phyloP scores from a whole-genome alignment of 306 rosid species.

The Lathyrus sativus region DNA sequence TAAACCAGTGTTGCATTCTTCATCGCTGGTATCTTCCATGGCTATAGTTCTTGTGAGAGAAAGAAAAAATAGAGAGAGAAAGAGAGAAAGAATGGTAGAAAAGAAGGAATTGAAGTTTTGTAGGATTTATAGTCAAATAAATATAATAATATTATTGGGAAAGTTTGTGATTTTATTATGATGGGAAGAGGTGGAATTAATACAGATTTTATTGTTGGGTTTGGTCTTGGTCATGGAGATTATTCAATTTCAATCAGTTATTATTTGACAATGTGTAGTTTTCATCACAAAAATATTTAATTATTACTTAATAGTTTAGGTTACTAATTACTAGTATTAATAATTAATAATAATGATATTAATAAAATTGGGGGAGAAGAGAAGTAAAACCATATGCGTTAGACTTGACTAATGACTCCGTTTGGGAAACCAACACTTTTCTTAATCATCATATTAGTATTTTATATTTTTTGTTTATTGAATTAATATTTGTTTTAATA shows the following conservation, averaged over 20 bases:
- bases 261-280: slow-evolving; percentile 35
- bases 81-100: not conserved
- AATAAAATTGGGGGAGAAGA: not conserved
- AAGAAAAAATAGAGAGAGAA: too few relatives aligned
- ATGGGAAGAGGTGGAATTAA: slow-evolving; percentile 45
- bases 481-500: not conserved
- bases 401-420: slow-evolving; percentile 47
- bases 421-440: slow-evolving; percentile 50
- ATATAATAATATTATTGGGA: slow-evolving; percentile 29
- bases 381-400: slow-evolving; percentile 49
- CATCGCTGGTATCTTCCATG: slow-evolving; percentile 49
- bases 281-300: slow-evolving; percentile 5
- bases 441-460: slow-evolving; percentile 21
- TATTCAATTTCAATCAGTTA: slow-evolving; percentile 47
- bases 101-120: slow-evolving; percentile 34
- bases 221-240: slow-evolving; percentile 35
- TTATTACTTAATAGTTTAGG: not conserved
- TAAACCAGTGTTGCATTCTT: slow-evolving; percentile 61
- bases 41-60: not conserved
- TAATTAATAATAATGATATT: not conserved
- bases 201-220: slow-evolving; percentile 45
- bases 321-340: slow-evolving; percentile 21
- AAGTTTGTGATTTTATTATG: slow-evolving; percentile 37
- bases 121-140: not conserved
- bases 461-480: slow-evolving; percentile 36